Evolutionary conservation across 306 rosid species (phyloP), one percentile per base, ranked within the genome.

Genomic region (Vigna nakashimae): DNA sequence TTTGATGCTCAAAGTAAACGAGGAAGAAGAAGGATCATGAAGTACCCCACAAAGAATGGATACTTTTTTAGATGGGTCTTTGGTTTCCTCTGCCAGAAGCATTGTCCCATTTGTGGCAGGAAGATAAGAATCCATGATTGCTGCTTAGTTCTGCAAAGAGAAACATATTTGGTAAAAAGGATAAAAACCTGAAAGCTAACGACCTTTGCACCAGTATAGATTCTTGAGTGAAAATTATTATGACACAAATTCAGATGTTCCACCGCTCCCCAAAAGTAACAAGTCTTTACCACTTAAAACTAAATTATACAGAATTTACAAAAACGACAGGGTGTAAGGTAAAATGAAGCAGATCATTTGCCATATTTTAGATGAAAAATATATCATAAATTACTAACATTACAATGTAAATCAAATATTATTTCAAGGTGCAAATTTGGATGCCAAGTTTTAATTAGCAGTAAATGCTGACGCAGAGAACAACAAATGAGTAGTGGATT

Each of bases 1-100:
- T 83, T 92, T 94, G 62, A 94, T 89, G 77, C 97, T 83, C 52
- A 94, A 70, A 24, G 97, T 95, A 70, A 92, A 97, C 2, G 92
- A 69, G 26, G 97, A 89, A 57, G 97, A 84, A 15, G 98, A 89
- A 45, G 97, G 93, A 69, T 88, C 85, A 66, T 89, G 95, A 79
- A 94, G 91, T 43, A 94, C 72, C 1, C 86, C 83, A 75, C 90
- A 92, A 14, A 92, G 90, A 70, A 88, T 88, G 13, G 89, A 82
- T 62, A 94, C 90, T 7, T 87, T 78, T 57, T 92, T 87, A 10
- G 91, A 86, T 4, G 96, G 86, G 75, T 73, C 71, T 78, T 87
- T 80, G 79, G 91, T 89, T 84, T 90, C 97, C 75, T 85, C 46
- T 78, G 97, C 97, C 85, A 77, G 78, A 67, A 87, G 86, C 65